Evolutionary conservation across 805 yeast species (phyloP).

Genomic region (Limtongozyma cylindracea): DNA sequence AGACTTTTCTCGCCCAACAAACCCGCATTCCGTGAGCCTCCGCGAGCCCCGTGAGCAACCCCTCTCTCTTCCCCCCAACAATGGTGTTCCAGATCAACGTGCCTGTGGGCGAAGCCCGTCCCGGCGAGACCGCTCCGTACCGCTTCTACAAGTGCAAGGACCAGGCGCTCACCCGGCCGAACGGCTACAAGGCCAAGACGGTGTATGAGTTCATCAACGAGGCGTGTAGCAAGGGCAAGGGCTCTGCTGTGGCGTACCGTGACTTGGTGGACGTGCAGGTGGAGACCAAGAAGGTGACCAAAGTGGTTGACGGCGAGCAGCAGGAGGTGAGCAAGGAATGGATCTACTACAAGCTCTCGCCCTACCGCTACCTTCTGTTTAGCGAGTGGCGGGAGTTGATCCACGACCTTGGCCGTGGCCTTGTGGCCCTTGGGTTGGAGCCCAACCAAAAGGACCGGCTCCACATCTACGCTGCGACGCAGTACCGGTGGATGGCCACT

Average conservation of each 20-base stretch:
- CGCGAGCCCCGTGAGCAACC: no score
- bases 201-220: slow-evolving; percentile 43
- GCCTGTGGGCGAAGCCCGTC: slow-evolving; percentile 44
- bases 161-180: slow-evolving; percentile 31
- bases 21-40: no score
- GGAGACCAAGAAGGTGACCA: slow-evolving; percentile 52
- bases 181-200: slow-evolving; percentile 34
- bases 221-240: slow-evolving; percentile 43
- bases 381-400: slow-evolving; percentile 24
- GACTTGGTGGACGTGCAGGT: slow-evolving; percentile 44
- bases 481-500: slow-evolving; percentile 76
- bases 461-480: slow-evolving; percentile 75
- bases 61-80: no score
- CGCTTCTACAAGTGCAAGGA: slow-evolving; percentile 28
- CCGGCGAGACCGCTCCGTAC: slow-evolving; percentile 69
- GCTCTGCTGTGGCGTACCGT: no score
- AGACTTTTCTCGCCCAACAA: no score
- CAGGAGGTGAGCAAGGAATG: slow-evolving; percentile 60
- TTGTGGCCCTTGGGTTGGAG: slow-evolving; percentile 42
- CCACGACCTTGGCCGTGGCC: slow-evolving; percentile 44
- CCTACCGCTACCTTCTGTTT: slow-evolving; percentile 42
- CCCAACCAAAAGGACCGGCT: slow-evolving; percentile 35
- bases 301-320: slow-evolving; percentile 55
- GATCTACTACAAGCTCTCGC: slow-evolving; percentile 60
- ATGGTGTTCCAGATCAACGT: slow-evolving; percentile 14